Base-by-base conservation (phyloP, 495 filamentous ascomycete genomes). In the Talaromyces trachyspermus region DNA sequence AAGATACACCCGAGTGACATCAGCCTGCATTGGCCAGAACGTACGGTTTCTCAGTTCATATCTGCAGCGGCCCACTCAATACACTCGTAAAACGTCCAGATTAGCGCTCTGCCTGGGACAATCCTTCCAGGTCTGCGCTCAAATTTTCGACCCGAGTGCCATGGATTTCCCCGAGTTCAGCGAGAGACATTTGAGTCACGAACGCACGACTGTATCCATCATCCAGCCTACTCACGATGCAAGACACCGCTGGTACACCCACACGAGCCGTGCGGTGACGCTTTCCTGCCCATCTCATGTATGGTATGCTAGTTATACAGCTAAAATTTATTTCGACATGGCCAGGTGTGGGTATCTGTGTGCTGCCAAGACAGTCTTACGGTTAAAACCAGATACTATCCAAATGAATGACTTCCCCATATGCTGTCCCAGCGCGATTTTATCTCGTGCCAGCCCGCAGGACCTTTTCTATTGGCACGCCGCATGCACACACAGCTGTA, bases 1-100 rank as follows among this genome's bases (percentile, higher is more conserved):
- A 25, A 32, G 17, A 15, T 4, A 17, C 17, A 18, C 20, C 20
- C 15, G 4, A 24, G 39, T 42, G 39, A 44, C 42, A 44, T 44
- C 42, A 44, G 14, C 42, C 12, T 32, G 42, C 42, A 32, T 44
- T n/a, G 42, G 26, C 42, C 42, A 44, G 42, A 44, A 29, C 42
- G 42, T 20, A n/a, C 42, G 12, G 17, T 32, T 18, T 44, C 24
- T 22, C 26, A n/a, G 14, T 44, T 22, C 25, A 19, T 18, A 25
- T 17, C 42, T 44, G 25, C 25, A 22, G 5, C 11, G 27, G 42
- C 18, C 42, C 39, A 42, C 38, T 14, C 11, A 26, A 23, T 17
- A 42, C 19, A 14, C 20, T 42, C 20, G 22, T 25, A 7, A 26
- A 42, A 5, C 22, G 11, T 4, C 23, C 15, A 22, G n/a, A n/a